Evolutionary conservation across 1,284 basidiomycete genomes (phyloP), one percentile per base, ranked within the genome.

Genomic region (Cryptococcus sp.): DNA sequence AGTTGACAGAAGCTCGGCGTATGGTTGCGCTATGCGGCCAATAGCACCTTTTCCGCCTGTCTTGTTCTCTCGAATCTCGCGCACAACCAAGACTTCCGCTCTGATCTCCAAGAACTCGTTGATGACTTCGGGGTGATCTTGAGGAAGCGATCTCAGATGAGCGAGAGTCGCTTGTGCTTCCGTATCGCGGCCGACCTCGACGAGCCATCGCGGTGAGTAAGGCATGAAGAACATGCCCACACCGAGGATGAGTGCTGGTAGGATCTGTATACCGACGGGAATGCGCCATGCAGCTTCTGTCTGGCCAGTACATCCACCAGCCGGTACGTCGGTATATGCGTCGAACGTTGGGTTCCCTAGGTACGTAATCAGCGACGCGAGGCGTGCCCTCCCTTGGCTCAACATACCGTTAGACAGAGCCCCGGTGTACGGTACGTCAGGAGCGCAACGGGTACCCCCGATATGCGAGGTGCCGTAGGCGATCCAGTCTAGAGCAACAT

Each of bases 181-280:
- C n/a, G 75, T 70, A 19, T 67, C 59, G 20, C 72, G 67, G 13
- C 70, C 73, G 39, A 64, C 41, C 39, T 84, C 82, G 3, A 86
- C 80, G 31, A 88, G 84, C 87, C 69, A 81, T 81, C 47, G 86
- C 82, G 69, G 87, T 75, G 77, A 87, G 86, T 54, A 85, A 80
- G 59, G 85, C 80, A 50, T 74, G 39, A 69, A 31, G 50, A 72
- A 71, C 70, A 75, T 71, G 15, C 85, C 85, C 31, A 35, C 13
- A 8, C 31, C 31, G 31, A 72, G 62, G 48, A 70, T 57, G 35
- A 74, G 17, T 10, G 68, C 70, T 20, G 73, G 73, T 5, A 67
- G 47, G 39, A 73, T 53, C 57, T 75, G 73, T 38, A 75, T 45
- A 20, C 62, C 66, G 55, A 68, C 56, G 22, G 70, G 69, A n/a